Evolutionary conservation across 805 yeast species (phyloP).

Genomic region (Myxozyma melibiosi): DNA sequence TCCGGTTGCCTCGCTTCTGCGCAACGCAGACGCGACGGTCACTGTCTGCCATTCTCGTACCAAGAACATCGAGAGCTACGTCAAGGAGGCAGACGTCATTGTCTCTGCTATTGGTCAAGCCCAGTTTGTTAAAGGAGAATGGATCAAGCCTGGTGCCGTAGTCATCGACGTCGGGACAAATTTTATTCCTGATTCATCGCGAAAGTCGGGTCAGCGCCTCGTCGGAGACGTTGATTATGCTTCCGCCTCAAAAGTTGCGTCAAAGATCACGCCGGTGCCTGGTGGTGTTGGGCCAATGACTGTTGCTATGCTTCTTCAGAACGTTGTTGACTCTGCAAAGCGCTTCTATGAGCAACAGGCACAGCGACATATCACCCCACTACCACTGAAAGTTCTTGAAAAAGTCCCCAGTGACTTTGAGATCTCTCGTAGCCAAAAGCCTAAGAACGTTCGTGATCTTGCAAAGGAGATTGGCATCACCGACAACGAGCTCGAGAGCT

Average conservation of each 20-base stretch:
- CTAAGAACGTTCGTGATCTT: slow-evolving; percentile 73
- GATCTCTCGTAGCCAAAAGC: slow-evolving; percentile 84
- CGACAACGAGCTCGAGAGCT: slow-evolving; percentile 79
- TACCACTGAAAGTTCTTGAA: slow-evolving; percentile 53
- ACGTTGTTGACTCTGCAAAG: slow-evolving; percentile 79
- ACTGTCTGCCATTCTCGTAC: slow-evolving; percentile 83
- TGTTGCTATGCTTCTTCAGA: slow-evolving; percentile 89
- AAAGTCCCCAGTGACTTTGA: slow-evolving; percentile 93
- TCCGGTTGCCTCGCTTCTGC: slow-evolving; percentile 84
- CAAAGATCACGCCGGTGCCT: slow-evolving; percentile 93
- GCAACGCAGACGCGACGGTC: slow-evolving; percentile 78
- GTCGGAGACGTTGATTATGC: slow-evolving; percentile 93
- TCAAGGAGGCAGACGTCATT: slow-evolving; percentile 77
- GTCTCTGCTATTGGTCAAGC: slow-evolving; percentile 94
- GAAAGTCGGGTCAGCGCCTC: slow-evolving; percentile 74
- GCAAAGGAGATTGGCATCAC: slow-evolving; percentile 83
- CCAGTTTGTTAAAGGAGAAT: slow-evolving; percentile 78
- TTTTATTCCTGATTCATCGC: slow-evolving; percentile 72
- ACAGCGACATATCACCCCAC: slow-evolving; percentile 55
- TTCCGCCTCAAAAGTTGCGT: slow-evolving; percentile 62
- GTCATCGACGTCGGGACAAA: slow-evolving; percentile 96
- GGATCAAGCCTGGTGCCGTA: slow-evolving; percentile 81
- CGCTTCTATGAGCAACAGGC: slow-evolving; percentile 51
- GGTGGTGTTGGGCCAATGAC: slow-evolving; percentile 99
- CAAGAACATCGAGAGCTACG: slow-evolving; percentile 56